These are phyloP conservation scores for Blastocystis sp. DNA, from an alignment of 352 stramenopile species.

Conservation along the genomic window DNA sequence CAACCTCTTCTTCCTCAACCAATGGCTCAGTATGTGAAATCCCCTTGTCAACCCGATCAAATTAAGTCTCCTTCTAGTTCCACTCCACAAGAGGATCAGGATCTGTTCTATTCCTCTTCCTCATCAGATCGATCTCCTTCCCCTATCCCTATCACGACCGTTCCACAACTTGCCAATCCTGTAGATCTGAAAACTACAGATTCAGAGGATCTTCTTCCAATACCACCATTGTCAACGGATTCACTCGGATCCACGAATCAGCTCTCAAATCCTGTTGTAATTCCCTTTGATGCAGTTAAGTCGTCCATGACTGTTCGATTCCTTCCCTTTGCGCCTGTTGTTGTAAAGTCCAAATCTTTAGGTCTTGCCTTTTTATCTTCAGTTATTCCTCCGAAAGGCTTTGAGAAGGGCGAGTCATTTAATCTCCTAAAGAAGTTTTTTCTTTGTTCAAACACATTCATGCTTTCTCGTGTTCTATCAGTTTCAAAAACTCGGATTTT, in stretches of 20 bases:
- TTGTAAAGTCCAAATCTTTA: background rate
- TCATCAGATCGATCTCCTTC: background rate
- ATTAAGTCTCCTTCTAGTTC: no score
- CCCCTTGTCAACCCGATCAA: no score
- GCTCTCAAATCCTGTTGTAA: background rate
- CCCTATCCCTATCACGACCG: background rate
- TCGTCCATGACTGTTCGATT: background rate
- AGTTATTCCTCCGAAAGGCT: background rate
- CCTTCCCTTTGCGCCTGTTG: background rate
- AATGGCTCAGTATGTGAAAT: no score
- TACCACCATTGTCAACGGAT: no score
- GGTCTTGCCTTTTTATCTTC: background rate
- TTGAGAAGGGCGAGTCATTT: no score
- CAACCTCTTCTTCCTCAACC: no score
- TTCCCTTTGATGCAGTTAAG: background rate
- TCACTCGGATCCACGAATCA: background rate
- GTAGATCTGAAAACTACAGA: background rate
- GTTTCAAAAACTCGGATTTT: no score
- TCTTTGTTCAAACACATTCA: no score
- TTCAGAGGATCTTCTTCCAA: no score
- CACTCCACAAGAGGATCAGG: no score
- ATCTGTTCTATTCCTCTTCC: background rate
- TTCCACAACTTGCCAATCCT: background rate
- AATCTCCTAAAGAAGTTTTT: no score
- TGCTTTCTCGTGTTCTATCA: no score